Evolutionary conservation across 352 stramenopile species (phyloP), one percentile per base, ranked within the genome.

Genomic region (Globisporangium nodosum): DNA sequence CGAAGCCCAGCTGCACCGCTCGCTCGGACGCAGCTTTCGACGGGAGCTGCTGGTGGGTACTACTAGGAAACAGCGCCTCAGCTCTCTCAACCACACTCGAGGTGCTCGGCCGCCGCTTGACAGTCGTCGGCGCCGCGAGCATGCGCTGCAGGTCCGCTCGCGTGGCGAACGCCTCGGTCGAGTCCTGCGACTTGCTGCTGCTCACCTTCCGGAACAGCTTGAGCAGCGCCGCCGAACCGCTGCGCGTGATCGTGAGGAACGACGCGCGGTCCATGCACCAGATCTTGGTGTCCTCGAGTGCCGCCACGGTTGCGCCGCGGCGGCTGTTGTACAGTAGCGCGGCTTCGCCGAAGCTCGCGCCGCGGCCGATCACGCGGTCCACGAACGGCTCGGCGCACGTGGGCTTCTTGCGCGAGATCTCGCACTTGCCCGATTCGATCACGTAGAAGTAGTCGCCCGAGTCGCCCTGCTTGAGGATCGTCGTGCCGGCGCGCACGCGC

Each of bases 301-400:
- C 87, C 24, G 73, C 79, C 31, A 98, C 92, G 0, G 94, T 98
- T 3, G 96, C 96, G 1, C 90, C 90, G 18, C 96, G 76, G 37
- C 96, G 93, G 55, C 88, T 97, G 64, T 98, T 97, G 75, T 99
- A 99, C 61, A 99, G 77, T 52, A 99, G 69, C 18, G 96, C 96
- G 13, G 98, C 89, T 80, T 99, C 96, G 9, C 96, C 96, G 70
- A 99, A 99, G 55, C 70, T 91, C 24, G 80, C 71, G 15, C 82
- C 78, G 31, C 71, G 68, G 2, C 84, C 84, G 31, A 95, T 84
- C 21, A 87, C 63, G 4, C 82, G 76, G 53, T 94, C 86, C 0
- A 95, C 69, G 21, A 90, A 78, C 30, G 78, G 60, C 7, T 70
- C 62, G 1, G 65, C 55, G 27, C 66, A 68, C 33, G 79, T 75